phyloP scores from a whole-genome alignment of 306 rosid species.

The Aeschynomene evenia region DNA sequence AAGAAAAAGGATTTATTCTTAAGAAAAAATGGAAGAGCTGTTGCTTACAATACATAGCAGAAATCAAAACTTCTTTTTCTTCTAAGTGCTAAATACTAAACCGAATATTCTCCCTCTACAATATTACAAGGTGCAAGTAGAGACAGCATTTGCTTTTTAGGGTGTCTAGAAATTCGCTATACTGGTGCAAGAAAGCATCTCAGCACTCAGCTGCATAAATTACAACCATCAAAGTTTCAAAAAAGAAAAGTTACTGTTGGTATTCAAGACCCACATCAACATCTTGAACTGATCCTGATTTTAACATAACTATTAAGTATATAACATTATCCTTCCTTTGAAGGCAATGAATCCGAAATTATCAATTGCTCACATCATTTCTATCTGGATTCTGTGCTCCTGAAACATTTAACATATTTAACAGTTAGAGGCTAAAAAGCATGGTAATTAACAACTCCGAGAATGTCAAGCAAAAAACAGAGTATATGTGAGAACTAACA shows the following conservation, averaged over 20 bases:
- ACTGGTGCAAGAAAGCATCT: constrained; percentile 25
- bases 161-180: constrained; percentile 11
- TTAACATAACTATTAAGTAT: constrained; percentile 1
- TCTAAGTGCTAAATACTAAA: background rate
- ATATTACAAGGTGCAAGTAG: background rate
- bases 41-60: background rate
- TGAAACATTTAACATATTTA: constrained; percentile 24
- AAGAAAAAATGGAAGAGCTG: background rate
- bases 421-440: background rate
- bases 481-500: background rate
- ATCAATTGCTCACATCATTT: constrained; percentile 31
- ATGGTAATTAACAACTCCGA: background rate
- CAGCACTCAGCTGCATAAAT: constrained; percentile 31
- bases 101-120: background rate
- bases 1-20: background rate
- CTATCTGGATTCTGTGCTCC: constrained; percentile 36
- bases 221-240: constrained; percentile 11
- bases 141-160: constrained; percentile 1
- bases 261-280: constrained; percentile 15
- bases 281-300: constrained; percentile 11
- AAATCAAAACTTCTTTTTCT: constrained; percentile 3
- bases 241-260: constrained; percentile 22
- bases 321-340: constrained; percentile 16
- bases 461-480: background rate
- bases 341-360: constrained; percentile 33